Evolutionary conservation across 2,329 filamentous ascomycete species (phyloP).

Genomic region (Tolypocladium ophioglossoides): DNA sequence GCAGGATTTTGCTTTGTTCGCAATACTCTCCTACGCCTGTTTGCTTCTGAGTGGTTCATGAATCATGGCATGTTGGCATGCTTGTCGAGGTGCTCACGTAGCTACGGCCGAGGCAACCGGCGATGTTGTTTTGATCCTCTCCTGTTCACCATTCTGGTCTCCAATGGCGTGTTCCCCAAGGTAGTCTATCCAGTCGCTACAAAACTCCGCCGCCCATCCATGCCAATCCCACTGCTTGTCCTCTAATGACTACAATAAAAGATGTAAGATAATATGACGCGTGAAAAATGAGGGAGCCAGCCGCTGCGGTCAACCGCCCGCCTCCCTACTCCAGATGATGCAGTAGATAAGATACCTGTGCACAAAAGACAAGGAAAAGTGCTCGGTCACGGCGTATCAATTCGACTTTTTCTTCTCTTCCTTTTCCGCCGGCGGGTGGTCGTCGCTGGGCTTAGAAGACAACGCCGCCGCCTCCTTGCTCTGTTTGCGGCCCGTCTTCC

Average conservation of each 20-base stretch:
- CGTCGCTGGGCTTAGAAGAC: neutral
- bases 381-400: neutral
- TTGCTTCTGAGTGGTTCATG: too few species aligned
- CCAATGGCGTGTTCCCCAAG: neutral
- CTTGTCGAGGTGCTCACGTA: neutral
- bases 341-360: neutral
- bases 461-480: conserved; percentile 9
- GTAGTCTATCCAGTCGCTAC: neutral
- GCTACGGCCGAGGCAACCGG: neutral
- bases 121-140: neutral
- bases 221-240: neutral
- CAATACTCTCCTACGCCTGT: neutral
- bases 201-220: neutral
- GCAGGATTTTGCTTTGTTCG: neutral
- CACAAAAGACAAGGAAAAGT: neutral
- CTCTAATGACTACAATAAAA: neutral
- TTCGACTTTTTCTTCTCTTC: neutral
- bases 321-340: neutral
- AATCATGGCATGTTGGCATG: too few species aligned
- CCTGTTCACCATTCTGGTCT: neutral
- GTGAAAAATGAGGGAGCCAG: neutral
- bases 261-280: neutral
- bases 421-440: neutral
- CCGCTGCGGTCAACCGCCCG: neutral
- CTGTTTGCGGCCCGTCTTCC: conserved; percentile 31